Evolutionary conservation across 1,284 basidiomycete species (phyloP).

Genomic region (Leccinum olivaceoglutinosum): DNA sequence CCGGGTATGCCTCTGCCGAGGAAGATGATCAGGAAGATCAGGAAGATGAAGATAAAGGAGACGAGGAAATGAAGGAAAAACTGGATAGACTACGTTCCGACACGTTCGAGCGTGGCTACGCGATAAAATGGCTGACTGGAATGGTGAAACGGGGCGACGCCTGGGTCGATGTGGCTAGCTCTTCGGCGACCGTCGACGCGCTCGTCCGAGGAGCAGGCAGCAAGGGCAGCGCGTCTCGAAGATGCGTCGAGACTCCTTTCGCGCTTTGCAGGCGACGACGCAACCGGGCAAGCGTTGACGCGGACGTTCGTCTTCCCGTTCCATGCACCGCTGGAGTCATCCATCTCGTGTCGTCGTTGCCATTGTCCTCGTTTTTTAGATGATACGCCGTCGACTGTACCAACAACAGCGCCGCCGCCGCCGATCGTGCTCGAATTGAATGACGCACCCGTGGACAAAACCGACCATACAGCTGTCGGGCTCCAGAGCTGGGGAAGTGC

Average conservation of each 20-base stretch:
- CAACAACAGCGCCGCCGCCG: background rate
- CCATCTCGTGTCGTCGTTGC: slow-evolving; percentile 2
- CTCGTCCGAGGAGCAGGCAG: slow-evolving; percentile 23
- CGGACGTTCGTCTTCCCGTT: slow-evolving; percentile 50
- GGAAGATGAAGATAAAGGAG: slow-evolving; percentile 13
- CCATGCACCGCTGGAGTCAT: background rate
- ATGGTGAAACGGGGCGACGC: slow-evolving; percentile 53
- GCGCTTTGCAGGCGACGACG: slow-evolving; percentile 40
- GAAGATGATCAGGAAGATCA: slow-evolving; percentile 38
- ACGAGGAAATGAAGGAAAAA: slow-evolving; percentile 13
- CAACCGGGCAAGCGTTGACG: slow-evolving; percentile 39
- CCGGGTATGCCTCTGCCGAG: slow-evolving; percentile 60
- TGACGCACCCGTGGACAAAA: slow-evolving; percentile 65
- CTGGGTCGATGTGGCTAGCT: slow-evolving; percentile 35
- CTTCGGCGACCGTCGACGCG: slow-evolving; percentile 5
- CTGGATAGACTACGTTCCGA: slow-evolving; percentile 40
- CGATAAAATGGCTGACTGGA: slow-evolving; percentile 56
- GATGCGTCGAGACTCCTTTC: slow-evolving; percentile 56
- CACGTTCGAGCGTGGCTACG: slow-evolving; percentile 47
- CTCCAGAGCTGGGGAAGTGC: slow-evolving; percentile 87
- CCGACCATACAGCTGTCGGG: slow-evolving; percentile 80
- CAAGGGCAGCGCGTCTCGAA: slow-evolving; percentile 31
- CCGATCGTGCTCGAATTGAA: slow-evolving; percentile 58
- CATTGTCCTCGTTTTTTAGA: background rate
- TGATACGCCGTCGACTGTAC: background rate